Evolutionary conservation across 495 filamentous ascomycete species (phyloP).

Genomic region (Sordaria brevicollis): DNA sequence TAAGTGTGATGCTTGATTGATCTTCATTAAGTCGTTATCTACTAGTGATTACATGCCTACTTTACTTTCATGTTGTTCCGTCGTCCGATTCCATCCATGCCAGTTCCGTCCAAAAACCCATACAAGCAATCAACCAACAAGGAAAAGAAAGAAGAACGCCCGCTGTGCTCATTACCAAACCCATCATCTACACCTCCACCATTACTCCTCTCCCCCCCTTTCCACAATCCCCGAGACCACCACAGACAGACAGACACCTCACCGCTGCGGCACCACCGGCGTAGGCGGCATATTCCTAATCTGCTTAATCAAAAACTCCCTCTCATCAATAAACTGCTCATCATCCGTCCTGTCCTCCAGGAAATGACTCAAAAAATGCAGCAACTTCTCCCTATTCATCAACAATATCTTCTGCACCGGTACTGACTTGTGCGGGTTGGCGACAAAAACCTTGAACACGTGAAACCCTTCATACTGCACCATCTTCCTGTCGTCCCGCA

Average conservation of each 20-base stretch:
- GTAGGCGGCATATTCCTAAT: conserved; percentile 68
- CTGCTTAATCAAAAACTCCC: conserved; percentile 90
- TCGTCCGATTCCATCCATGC: too few species aligned
- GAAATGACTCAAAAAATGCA: conserved; percentile 83
- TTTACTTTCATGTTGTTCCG: too few species aligned
- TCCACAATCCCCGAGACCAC: neutral
- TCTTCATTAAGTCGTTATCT: too few species aligned
- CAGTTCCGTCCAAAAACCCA: too few species aligned
- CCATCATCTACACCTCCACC: neutral
- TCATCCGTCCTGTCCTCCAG: conserved; percentile 93
- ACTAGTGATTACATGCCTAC: too few species aligned
- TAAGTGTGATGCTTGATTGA: too few species aligned
- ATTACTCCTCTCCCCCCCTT: neutral
- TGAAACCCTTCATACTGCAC: conserved; percentile 99
- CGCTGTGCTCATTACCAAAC: too few species aligned
- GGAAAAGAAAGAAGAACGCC: too few species aligned
- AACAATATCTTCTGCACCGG: conserved; percentile 90
- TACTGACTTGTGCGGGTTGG: conserved; percentile 91
- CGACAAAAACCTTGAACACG: conserved; percentile 99
- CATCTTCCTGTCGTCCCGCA: conserved; percentile 93
- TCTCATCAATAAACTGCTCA: conserved; percentile 97
- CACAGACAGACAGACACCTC: conserved; percentile 6
- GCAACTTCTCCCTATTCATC: conserved; percentile 84
- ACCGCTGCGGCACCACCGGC: conserved; percentile 44
- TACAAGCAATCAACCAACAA: too few species aligned